Evolutionary conservation across 2,329 filamentous ascomycete genomes (phyloP).

Genomic region (Ramichloridium luteum): DNA sequence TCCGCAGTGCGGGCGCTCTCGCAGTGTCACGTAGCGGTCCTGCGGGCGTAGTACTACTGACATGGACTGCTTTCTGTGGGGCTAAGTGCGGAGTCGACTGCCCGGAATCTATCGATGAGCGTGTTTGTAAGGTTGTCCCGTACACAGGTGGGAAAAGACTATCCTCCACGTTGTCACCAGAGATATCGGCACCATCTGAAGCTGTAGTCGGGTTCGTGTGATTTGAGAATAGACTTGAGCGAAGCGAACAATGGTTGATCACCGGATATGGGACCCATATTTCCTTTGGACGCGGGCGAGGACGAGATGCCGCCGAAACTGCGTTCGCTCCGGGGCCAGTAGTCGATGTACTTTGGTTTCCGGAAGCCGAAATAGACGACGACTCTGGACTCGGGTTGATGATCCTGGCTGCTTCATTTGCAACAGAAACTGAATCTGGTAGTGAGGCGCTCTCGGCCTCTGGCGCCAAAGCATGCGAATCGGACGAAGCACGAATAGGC

Average conservation of each 20-base stretch:
- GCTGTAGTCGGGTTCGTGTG: slow-evolving; percentile 6
- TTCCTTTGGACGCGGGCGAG: slow-evolving; percentile 44
- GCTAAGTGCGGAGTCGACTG: slow-evolving; percentile 14
- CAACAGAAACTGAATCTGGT: too few species aligned
- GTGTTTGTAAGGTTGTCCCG: slow-evolving; percentile 16
- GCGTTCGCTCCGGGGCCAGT: too few species aligned
- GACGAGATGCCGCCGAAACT: too few species aligned
- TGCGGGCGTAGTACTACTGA: slow-evolving; percentile 37
- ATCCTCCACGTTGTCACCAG: slow-evolving; percentile 11
- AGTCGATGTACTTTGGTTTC: too few species aligned
- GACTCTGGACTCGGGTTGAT: too few species aligned
- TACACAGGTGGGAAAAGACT: slow-evolving; percentile 20
- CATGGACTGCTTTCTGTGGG: slow-evolving; percentile 20
- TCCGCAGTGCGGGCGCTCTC: slow-evolving; percentile 66
- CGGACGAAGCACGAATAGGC: too few species aligned
- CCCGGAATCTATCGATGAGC: slow-evolving; percentile 21
- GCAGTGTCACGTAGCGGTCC: slow-evolving; percentile 21
- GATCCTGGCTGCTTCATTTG: background rate
- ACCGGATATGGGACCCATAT: slow-evolving; percentile 94
- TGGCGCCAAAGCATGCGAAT: too few species aligned
- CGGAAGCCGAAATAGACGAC: too few species aligned
- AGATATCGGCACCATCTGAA: slow-evolving; percentile 2
- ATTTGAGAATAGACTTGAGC: slow-evolving; percentile 37
- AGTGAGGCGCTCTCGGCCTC: too few species aligned
- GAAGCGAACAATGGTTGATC: slow-evolving; percentile 66